phyloP scores from a whole-genome alignment of 2,329 filamentous ascomycete species.

The Alternaria sp. region DNA sequence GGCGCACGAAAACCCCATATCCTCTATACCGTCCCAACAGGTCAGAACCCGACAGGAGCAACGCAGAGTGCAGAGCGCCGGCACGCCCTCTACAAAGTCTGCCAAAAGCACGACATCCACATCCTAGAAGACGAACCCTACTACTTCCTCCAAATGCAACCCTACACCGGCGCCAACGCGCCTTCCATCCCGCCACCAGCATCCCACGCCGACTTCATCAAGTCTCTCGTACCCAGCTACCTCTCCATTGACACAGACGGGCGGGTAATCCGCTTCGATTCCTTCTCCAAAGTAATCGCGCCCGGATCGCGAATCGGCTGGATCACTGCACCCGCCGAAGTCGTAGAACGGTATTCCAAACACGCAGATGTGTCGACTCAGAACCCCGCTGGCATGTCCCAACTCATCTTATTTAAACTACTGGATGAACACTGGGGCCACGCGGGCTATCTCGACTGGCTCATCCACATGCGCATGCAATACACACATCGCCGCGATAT shows the following conservation, averaged over 20 bases:
- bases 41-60: slow-evolving; percentile 89
- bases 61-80: slow-evolving; percentile 75
- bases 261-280: slow-evolving; percentile 88
- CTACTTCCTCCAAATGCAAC: slow-evolving; percentile 89
- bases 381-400: slow-evolving; percentile 82
- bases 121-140: slow-evolving; percentile 95
- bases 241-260: slow-evolving; percentile 85
- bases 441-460: slow-evolving; percentile 84
- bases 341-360: slow-evolving; percentile 81
- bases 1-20: slow-evolving; percentile 70
- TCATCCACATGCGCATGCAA: slow-evolving; percentile 79
- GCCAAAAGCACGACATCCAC: slow-evolving; percentile 82
- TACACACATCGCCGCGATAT: slow-evolving; percentile 82
- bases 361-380: slow-evolving; percentile 86
- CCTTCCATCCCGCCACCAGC: slow-evolving; percentile 63
- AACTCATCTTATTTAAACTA: slow-evolving; percentile 84
- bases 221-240: slow-evolving; percentile 73
- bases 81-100: slow-evolving; percentile 75
- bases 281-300: slow-evolving; percentile 88
- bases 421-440: slow-evolving; percentile 96
- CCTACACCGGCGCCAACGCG: slow-evolving; percentile 66
- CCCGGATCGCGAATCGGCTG: slow-evolving; percentile 85
- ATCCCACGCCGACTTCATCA: slow-evolving; percentile 75
- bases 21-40: slow-evolving; percentile 77
- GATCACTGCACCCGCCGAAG: slow-evolving; percentile 85